Conservation (phyloP, 1,284 basidiomycete species). For the Leccinum ambiguum region DNA sequence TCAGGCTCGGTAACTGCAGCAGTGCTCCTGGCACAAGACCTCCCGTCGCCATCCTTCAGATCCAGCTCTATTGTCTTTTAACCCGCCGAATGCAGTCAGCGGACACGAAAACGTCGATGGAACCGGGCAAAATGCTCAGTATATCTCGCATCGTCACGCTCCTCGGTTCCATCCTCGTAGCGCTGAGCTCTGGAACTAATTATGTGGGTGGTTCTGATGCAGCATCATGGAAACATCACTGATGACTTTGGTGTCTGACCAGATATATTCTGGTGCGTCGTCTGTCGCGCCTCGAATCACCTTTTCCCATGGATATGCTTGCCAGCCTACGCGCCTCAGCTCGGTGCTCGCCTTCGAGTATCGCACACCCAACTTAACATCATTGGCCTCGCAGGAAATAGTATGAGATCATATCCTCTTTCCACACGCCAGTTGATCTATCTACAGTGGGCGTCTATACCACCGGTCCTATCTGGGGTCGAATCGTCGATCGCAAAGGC, state of each 20-base stretch:
- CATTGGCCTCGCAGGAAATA: slow-evolving; percentile 67
- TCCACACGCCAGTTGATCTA: slow-evolving; percentile 9
- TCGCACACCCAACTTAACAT: slow-evolving; percentile 77
- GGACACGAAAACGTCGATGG: background rate
- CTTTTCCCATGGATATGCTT: slow-evolving; percentile 5
- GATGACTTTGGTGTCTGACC: slow-evolving; percentile 1
- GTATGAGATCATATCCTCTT: slow-evolving; percentile 34
- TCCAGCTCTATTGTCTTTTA: background rate
- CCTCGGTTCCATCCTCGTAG: too few species aligned
- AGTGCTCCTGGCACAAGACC: background rate
- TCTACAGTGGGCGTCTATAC: slow-evolving; percentile 56
- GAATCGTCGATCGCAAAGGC: slow-evolving; percentile 63
- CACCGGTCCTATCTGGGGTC: slow-evolving; percentile 67
- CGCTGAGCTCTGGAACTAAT: slow-evolving; percentile 60
- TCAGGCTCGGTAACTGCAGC: background rate
- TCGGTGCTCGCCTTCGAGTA: slow-evolving; percentile 67
- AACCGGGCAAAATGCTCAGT: too few species aligned
- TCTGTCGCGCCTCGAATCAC: background rate
- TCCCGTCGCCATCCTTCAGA: background rate
- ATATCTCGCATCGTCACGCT: too few species aligned
- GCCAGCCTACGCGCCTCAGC: slow-evolving; percentile 78
- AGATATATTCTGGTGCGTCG: slow-evolving; percentile 33
- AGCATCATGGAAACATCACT: background rate
- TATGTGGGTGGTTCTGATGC: slow-evolving; percentile 50
- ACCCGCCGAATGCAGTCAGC: slow-evolving; percentile 13